Evolutionary conservation across 805 yeast genomes (phyloP), one percentile per base, ranked within the genome.

Genomic region (Pichia occidentalis): DNA sequence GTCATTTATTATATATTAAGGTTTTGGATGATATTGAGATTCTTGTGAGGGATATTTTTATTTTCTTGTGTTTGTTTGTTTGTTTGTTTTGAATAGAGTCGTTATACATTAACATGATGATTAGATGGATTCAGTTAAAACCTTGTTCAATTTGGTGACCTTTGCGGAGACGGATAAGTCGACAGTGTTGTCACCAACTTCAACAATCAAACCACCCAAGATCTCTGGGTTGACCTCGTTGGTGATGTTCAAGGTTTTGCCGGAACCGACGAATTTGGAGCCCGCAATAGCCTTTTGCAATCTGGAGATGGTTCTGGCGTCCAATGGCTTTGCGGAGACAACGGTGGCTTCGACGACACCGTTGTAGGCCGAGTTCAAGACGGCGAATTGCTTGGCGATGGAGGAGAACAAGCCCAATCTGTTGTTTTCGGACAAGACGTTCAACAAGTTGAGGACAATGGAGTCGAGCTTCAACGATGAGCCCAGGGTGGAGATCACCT

Each of bases 131-230:
- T 90, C 96, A 54, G 74, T 70, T 63, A 92, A 77, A 53, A 82
- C 77, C 65, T 83, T 77, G 83, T 92, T 92, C 67, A 88, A 80
- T 70, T 77, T 86, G 63, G 84, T 71, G 60, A 92, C 77, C 74
- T 82, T 87, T 59, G 84, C 65, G 44, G 88, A 72, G 52, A 92
- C 77, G 43, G 95, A 81, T 63, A 90, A 74, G 68, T 92, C 98
- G 55, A 87, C 95, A 47, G 97, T 88, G 67, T 82, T 85, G 71
- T 90, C 98, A 59, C 90, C 96, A 55, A 92, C 85, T 68, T 88
- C 95, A 44, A 92, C 95, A 52, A 92, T 70, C 63, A 92, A 76
- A 56, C 98, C 98, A 60, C 98, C 98, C 63, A 85, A 73, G 60
- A 92, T 85, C 49, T 83, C 92, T 48, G 95, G 85, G 70, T 86